These are phyloP conservation scores for Podospora appendiculata DNA, from an alignment of 495 filamentous ascomycete species.

Conservation along the genomic window DNA sequence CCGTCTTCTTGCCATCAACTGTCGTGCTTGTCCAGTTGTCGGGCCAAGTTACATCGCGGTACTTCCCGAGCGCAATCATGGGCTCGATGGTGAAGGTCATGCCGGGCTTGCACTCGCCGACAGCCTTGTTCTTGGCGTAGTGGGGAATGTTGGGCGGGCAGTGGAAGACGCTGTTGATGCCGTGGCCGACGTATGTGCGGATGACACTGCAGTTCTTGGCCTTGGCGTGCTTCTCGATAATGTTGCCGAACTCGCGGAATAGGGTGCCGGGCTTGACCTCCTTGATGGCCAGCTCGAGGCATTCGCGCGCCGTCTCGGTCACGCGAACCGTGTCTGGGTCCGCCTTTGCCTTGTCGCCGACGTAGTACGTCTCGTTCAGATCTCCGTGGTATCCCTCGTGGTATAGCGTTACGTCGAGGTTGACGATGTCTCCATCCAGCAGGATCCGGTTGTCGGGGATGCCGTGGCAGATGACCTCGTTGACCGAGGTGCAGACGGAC, in stretches of 20 bases:
- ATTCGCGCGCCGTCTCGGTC: constrained; percentile 74
- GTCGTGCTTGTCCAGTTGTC: constrained; percentile 89
- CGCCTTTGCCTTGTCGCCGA: constrained; percentile 66
- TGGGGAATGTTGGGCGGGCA: constrained; percentile 79
- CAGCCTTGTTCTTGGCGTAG: constrained; percentile 86
- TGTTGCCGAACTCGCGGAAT: constrained; percentile 75
- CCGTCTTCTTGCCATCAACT: constrained; percentile 70
- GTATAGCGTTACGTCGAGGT: constrained; percentile 83
- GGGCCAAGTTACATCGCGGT: constrained; percentile 79
- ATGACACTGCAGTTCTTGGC: constrained; percentile 70
- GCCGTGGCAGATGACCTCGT: constrained; percentile 95
- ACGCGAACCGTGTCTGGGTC: constrained; percentile 78
- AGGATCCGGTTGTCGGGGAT: constrained; percentile 77
- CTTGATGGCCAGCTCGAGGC: constrained; percentile 73
- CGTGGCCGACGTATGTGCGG: constrained; percentile 84
- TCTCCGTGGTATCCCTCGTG: constrained; percentile 85
- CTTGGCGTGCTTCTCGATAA: constrained; percentile 84
- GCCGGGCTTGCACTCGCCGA: constrained; percentile 75
- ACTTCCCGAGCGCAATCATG: constrained; percentile 79
- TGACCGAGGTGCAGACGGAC: constrained; percentile 90
- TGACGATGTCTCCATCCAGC: constrained; percentile 79
- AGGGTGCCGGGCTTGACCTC: constrained; percentile 80
- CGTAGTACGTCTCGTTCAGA: constrained; percentile 88
- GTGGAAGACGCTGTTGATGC: constrained; percentile 81
- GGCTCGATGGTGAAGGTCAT: constrained; percentile 95